phyloP scores from a whole-genome alignment of 164 flowering plant genomes.

The Litsea cubeba region DNA sequence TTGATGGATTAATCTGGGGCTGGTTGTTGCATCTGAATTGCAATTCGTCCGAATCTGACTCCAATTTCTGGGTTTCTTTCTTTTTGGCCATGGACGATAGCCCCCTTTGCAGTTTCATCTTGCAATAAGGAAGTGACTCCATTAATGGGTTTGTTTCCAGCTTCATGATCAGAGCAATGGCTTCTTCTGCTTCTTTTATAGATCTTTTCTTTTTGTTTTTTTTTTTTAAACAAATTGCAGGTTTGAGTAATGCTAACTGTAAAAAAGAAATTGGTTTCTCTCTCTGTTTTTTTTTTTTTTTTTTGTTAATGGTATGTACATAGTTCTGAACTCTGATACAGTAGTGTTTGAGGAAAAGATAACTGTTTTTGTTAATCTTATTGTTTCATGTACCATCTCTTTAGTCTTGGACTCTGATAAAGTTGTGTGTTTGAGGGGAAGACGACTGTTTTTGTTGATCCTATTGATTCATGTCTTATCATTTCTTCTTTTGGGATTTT shows the following conservation, averaged over 20 bases:
- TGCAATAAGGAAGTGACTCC: not conserved
- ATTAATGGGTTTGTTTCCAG: slow-evolving; percentile 3
- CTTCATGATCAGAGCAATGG: not conserved
- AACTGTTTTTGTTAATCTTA: not conserved
- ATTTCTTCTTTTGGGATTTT: no score
- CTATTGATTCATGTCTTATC: no score
- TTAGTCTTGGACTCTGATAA: no score
- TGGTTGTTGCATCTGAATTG: no score
- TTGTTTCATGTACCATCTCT: not conserved
- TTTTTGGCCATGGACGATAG: not conserved
- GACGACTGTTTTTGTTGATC: not conserved
- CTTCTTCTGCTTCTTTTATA: not conserved
- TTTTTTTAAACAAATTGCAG: not conserved
- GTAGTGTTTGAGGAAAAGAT: not conserved
- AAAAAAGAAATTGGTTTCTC: slow-evolving; percentile 3
- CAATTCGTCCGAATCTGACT: no score
- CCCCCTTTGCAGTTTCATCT: not conserved
- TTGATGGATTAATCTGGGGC: no score
- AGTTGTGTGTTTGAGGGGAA: not conserved
- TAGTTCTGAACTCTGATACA: slow-evolving; percentile 1
- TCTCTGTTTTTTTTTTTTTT: not conserved
- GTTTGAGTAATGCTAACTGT: slow-evolving; percentile 9
- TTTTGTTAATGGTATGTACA: not conserved
- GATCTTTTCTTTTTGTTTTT: not conserved
- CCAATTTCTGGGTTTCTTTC: no score